Evolutionary conservation across 2,329 filamentous ascomycete species (phyloP), one percentile per base, ranked within the genome.

Genomic region (Orbilia javanica): DNA sequence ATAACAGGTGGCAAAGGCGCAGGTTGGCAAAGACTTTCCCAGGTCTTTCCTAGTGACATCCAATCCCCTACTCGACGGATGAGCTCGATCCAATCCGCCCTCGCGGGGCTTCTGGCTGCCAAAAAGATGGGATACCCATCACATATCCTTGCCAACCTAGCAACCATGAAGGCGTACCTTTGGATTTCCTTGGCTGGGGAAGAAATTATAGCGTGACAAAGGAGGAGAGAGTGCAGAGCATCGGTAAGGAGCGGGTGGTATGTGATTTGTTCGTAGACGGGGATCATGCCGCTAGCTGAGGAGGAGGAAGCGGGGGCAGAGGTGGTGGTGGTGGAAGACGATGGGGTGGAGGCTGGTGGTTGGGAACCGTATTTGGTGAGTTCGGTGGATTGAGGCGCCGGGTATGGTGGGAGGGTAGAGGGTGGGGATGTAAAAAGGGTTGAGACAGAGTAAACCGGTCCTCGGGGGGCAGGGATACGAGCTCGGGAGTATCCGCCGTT

Each of bases 91-190:
- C 93, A 96, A 84, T 96, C 93, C 2, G 90, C 88, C 64, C 92
- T 89, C 1, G 92, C 90, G 0, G 92, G 90, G 2, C 89, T 91
- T 62, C 91, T 87, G 25, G 90, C 90, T 0, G 90, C 87, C 79
- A 94, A 90, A 82, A 96, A 95, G 60, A 95, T 88, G 0, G 93
- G 93, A 81, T 93, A 94, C 3, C 92, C 93, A 81, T 96, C 92
- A 60, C 89, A 90, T 25, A 96, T 87, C 20, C 92, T 88, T 3
- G 89, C 88, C 1, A 96, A 87, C 4, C 93, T 90, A 15, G 93
- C 92, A 3, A 91, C 93, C 88, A 94, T 96, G 85, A 93, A 88
- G 0, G 92, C 92, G 82, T 96, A 92, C 39, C 93, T 91, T 62
- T 90, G 88, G 36, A 94, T 88, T 83, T 96, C 93, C 81, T 92